Evolutionary conservation across 1,284 basidiomycete species (phyloP), one percentile per base, ranked within the genome.

Genomic region (Porogramme epimiltina): DNA sequence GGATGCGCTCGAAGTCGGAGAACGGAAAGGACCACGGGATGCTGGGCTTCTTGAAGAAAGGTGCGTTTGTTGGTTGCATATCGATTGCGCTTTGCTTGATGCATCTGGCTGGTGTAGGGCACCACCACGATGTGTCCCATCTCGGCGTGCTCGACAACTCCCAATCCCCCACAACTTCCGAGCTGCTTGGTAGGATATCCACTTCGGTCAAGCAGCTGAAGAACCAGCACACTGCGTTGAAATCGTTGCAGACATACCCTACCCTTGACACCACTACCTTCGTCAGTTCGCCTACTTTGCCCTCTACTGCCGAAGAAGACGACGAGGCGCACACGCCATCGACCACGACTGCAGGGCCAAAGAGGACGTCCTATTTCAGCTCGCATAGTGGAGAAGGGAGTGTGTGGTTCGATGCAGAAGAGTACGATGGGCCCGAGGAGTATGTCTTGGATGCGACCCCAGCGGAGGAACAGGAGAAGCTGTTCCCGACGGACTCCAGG

Each of bases 391-490:
- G 83, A 51, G 70, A 55, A 37, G 52, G 75, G 45, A 76, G 79
- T 49, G 79, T 89, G 60, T 91, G 88, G 88, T 91, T 79, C 61
- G 89, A 91, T 58, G 89, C 89, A 13, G 64, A 72, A 19, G 81
- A 81, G 52, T 76, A 70, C 26, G 75, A 81, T 56, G 79, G 84
- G 0, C 81, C 84, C 9, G 80, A 90, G 63, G 88, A 91, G 62
- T 90, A 84, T 64, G 63, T 87, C 2, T 67, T 91, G 55, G 85
- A 88, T 48, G 66, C 66, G 3, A 62, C 74, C 11, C 52, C 70
- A 25, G 72, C 71, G 22, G 82, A 83, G 36, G 76, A 73, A 38
- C 76, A 69, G 42, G 67, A 66, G 39, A 65, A 73, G 22, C 68
- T 70, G 18, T 72, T 56, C 13, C 47, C 48, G 22, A 54, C 70